Evolutionary conservation across 202 grass and related monocot species (phyloP), one percentile per base, ranked within the genome.

Genomic region (Dendrocalamus latiflorus): DNA sequence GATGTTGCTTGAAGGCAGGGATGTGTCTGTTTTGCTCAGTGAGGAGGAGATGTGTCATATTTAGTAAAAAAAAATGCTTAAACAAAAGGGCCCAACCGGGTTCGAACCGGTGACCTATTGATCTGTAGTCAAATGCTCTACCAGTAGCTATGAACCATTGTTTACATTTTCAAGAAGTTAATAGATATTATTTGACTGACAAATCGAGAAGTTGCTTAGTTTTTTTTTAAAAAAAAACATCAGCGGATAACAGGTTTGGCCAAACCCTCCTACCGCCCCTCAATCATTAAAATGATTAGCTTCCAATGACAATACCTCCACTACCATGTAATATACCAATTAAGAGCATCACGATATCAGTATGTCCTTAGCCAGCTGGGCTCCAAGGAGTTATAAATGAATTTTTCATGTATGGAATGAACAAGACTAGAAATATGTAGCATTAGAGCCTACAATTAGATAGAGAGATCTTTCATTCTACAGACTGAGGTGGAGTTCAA

Each of bases 71-170:
- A 1, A 11, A 56, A 57, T 8, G 17, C 49, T 24, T 11, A 24
- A 4, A 37, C 22, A 24, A 4, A 37, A 80, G 90, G 83, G 79
- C 90, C 83, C 86, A 89, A 86, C 83, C 79, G 62, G 83, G 83
- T 83, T 83, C 62, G 53, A 86, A 92, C 90, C 79, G 55, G 9
- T 58, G 91, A 87, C 87, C 81, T 88, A 77, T 90, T 85, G 84
- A 90, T 90, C 79, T 93, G 88, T 88, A 94, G 86, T 37, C 69
- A 90, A 90, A 84, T 94, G 91, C 71, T 91, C 80, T 87, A 91
- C 83, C 88, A 91, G 83, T 86, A 91, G 86, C 88, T 88, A 86
- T 94, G 56, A 74, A 93, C 83, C 79, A 82, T 65, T 20, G 7
- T 2, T 1, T 10, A 0, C 9, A 4, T 11, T 4, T 20, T 10